phyloP scores from a whole-genome alignment of 768 basidiomycete species.

The Russula abietina region DNA sequence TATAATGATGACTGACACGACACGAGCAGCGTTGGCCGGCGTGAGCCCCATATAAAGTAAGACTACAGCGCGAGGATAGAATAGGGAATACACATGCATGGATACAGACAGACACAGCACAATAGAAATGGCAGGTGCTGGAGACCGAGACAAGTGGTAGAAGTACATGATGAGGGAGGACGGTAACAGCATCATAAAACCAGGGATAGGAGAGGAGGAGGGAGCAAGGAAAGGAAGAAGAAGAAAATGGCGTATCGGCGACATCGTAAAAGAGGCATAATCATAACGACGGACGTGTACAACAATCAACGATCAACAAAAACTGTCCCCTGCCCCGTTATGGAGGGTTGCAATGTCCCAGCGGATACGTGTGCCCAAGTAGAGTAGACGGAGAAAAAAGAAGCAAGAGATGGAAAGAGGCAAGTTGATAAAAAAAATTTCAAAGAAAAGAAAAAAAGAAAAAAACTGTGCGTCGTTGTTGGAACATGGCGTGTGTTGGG shows the following conservation, averaged over 20 bases:
- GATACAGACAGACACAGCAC: conserved; percentile 18
- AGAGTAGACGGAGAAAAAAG: conserved; percentile 6
- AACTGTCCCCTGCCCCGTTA: conserved; percentile 17
- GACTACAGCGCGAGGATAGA: conserved; percentile 23
- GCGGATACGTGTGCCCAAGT: conserved; percentile 17
- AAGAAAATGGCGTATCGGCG: not conserved
- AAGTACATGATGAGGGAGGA: conserved; percentile 22
- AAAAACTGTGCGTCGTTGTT: not conserved
- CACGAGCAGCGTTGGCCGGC: not conserved
- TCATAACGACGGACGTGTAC: conserved; percentile 6
- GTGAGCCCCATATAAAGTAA: conserved; percentile 18
- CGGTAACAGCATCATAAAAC: not conserved
- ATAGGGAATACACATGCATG: conserved; percentile 26
- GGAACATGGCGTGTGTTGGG: not conserved
- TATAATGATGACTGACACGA: conserved; percentile 15
- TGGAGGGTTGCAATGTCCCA: conserved; percentile 15
- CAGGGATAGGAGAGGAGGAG: not conserved
- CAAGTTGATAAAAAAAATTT: not conserved
- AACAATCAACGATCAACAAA: not conserved
- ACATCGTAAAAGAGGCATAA: conserved; percentile 16
- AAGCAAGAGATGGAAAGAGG: not conserved
- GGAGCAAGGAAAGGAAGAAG: too few relatives aligned
- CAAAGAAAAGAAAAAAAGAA: not conserved
- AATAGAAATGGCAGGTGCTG: conserved; percentile 6
- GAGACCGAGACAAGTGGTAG: conserved; percentile 17